These are phyloP conservation scores for Acer campestre DNA, from an alignment of 345 rosid species.

Conservation along the genomic window DNA sequence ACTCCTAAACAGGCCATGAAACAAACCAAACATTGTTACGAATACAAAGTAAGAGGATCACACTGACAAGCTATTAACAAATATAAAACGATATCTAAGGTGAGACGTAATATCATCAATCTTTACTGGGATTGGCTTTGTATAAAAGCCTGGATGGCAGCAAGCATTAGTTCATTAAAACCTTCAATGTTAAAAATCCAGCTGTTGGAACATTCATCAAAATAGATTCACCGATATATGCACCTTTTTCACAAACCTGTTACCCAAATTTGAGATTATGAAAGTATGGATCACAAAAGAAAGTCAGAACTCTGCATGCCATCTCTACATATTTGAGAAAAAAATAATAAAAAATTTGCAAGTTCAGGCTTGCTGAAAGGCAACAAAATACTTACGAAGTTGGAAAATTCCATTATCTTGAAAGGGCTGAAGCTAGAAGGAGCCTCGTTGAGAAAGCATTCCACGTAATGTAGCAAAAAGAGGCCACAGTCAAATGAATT, in stretches of 20 bases:
- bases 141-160: background rate
- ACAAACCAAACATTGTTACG: background rate
- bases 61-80: background rate
- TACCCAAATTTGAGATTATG: background rate
- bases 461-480: constrained; percentile 89
- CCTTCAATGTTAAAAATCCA: background rate
- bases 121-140: background rate
- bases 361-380: background rate
- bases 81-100: background rate
- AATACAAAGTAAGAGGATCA: background rate
- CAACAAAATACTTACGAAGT: constrained; percentile 61
- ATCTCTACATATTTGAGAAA: background rate
- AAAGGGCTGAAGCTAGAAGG: constrained; percentile 69
- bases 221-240: background rate
- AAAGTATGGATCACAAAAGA: background rate
- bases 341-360: background rate
- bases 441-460: constrained; percentile 73
- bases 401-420: constrained; percentile 42
- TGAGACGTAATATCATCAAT: constrained; percentile 1
- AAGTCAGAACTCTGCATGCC: background rate
- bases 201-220: background rate
- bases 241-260: background rate
- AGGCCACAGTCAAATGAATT: constrained; percentile 94
- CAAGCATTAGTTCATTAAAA: constrained; percentile 1
- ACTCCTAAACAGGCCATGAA: background rate